A percentile compares a stretch with the other conserved stretches of the same genome.
Evolutionary conservation across 345 rosid species (phyloP).

Genomic region (Populus davidiana): DNA sequence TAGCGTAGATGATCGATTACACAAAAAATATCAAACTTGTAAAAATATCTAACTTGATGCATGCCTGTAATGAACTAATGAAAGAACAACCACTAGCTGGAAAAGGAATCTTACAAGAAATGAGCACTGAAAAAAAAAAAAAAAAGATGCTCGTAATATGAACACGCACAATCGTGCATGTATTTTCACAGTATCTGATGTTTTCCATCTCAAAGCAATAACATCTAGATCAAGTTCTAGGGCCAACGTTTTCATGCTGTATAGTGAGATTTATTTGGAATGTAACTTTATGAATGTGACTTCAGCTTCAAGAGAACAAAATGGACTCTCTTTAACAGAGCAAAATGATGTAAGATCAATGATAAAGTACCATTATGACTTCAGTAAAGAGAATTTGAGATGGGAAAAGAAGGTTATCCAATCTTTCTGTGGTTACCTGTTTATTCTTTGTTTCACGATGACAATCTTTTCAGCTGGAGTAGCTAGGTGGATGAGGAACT

Average conservation of each 20-base stretch:
- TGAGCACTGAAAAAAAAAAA: not conserved
- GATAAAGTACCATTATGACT: not conserved
- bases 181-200: not conserved
- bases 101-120: not conserved
- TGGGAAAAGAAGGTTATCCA: no score
- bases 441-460: slow-evolving; percentile 46
- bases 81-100: not conserved
- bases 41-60: not conserved
- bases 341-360: not conserved
- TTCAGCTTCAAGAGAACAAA: not conserved
- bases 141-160: not conserved
- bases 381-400: not conserved
- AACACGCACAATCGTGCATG: not conserved
- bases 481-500: slow-evolving; percentile 53
- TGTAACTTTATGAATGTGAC: not conserved
- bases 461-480: slow-evolving; percentile 59
- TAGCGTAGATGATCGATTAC: not conserved
- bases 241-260: not conserved
- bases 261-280: not conserved
- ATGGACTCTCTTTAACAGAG: no score
- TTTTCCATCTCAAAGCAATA: not conserved
- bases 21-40: not conserved
- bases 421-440: slow-evolving; percentile 26
- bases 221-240: not conserved
- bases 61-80: no score